Percentiles rank a stretch among this genome's conserved stretches.
phyloP scores from a whole-genome alignment of 345 rosid genomes.

The Populus pruinosa region DNA sequence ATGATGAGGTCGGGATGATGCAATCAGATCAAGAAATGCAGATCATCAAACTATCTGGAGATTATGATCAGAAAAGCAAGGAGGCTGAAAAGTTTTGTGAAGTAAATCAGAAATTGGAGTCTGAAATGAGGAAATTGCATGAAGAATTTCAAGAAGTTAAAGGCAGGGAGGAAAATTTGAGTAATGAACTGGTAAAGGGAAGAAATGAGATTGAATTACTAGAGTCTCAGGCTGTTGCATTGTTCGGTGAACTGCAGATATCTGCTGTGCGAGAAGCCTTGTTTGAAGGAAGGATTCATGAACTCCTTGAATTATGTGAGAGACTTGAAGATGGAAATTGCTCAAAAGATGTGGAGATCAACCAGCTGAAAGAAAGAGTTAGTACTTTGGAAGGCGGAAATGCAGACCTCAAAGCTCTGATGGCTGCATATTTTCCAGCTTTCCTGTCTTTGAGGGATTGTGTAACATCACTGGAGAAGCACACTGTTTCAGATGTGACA shows the following conservation, averaged over 20 bases:
- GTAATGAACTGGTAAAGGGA: constrained; percentile 43
- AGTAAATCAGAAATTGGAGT: constrained; percentile 47
- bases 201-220: constrained; percentile 45
- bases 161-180: constrained; percentile 47
- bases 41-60: constrained; percentile 50
- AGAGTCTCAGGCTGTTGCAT: constrained; percentile 56
- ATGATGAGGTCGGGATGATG: constrained; percentile 45
- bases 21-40: constrained; percentile 49
- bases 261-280: constrained; percentile 50
- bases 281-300: constrained; percentile 54
- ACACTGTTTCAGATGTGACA: constrained; percentile 28
- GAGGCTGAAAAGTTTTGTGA: constrained; percentile 35
- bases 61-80: constrained; percentile 44
- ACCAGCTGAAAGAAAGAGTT: constrained; percentile 53
- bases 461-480: constrained; percentile 62
- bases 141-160: constrained; percentile 48
- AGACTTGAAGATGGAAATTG: constrained; percentile 37
- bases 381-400: constrained; percentile 52
- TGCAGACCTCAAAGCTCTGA: constrained; percentile 48
- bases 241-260: constrained; percentile 53
- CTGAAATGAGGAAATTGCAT: constrained; percentile 38
- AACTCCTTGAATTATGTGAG: constrained; percentile 45
- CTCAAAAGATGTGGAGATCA: constrained; percentile 45
- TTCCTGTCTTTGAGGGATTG: constrained; percentile 53
- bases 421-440: constrained; percentile 52